These are phyloP conservation scores for Trichoderma gracile DNA, from an alignment of 2,329 filamentous ascomycete genomes.

Conservation along the genomic window DNA sequence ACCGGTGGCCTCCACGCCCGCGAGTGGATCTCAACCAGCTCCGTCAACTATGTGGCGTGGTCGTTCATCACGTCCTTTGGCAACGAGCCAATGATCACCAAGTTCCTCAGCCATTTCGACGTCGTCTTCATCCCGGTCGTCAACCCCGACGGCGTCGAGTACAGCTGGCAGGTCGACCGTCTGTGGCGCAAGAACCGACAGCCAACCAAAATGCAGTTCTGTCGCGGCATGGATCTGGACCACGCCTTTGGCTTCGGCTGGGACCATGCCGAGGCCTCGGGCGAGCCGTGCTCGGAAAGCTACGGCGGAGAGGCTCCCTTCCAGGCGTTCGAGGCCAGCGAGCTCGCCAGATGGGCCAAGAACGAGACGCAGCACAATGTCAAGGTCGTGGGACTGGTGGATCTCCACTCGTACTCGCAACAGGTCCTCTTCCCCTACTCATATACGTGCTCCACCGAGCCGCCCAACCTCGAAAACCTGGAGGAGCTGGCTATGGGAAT, in stretches of 20 bases:
- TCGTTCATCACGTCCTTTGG: constrained; percentile 81
- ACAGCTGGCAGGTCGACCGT: constrained; percentile 87
- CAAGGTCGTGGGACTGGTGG: constrained; percentile 80
- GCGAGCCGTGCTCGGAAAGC: constrained; percentile 86
- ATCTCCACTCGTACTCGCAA: constrained; percentile 94
- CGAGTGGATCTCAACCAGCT: constrained; percentile 94
- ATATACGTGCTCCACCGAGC: constrained; percentile 74
- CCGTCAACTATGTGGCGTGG: constrained; percentile 88
- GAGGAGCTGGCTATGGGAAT: constrained; percentile 87
- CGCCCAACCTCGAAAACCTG: constrained; percentile 87
- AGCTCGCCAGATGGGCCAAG: constrained; percentile 77
- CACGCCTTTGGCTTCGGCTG: constrained; percentile 83
- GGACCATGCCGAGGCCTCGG: constrained; percentile 65
- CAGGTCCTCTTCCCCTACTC: constrained; percentile 91
- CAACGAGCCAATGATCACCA: constrained; percentile 69
- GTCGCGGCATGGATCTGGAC: constrained; percentile 85
- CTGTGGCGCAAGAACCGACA: constrained; percentile 96
- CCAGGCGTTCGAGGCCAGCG: constrained; percentile 74
- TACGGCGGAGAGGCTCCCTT: constrained; percentile 84
- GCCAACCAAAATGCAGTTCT: constrained; percentile 77
- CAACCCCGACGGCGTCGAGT: constrained; percentile 93
- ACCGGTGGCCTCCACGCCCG: constrained; percentile 87
- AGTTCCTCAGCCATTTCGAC: constrained; percentile 80
- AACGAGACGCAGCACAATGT: constrained; percentile 73
- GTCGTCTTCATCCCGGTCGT: constrained; percentile 84